A percentile compares a stretch with the other conserved stretches of the same genome.
These are phyloP conservation scores for Trichomonas gallinae DNA, from an alignment of 208 protist species.

Conservation along the genomic window DNA sequence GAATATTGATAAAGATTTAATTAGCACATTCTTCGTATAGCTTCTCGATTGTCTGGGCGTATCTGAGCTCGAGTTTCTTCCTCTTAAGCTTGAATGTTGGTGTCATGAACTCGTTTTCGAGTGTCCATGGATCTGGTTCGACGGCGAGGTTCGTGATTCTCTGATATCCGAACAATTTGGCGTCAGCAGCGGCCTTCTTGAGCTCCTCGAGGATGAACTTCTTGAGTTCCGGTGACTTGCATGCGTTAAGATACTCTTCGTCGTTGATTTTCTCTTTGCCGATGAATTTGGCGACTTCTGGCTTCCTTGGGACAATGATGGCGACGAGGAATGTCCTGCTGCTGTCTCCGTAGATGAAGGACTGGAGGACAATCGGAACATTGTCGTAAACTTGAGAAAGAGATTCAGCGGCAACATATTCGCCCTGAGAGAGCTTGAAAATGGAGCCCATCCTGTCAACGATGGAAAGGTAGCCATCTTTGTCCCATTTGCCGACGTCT, in stretches of 20 bases:
- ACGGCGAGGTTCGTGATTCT: slow-evolving; percentile 39
- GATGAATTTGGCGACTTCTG: neutral
- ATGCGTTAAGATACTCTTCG: neutral
- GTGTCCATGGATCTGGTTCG: slow-evolving; percentile 38
- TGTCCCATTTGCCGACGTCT: neutral
- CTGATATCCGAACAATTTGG: slow-evolving; percentile 47
- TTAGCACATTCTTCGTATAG: neutral
- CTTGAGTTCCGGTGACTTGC: neutral
- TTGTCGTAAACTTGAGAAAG: neutral
- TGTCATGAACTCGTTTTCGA: slow-evolving; percentile 54
- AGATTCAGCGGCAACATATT: slow-evolving; percentile 20
- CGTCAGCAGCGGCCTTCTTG: slow-evolving; percentile 26
- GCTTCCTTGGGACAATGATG: slow-evolving; percentile 43
- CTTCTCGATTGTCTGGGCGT: neutral
- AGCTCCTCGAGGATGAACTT: neutral
- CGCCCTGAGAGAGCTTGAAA: slow-evolving; percentile 63
- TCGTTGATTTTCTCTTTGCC: neutral
- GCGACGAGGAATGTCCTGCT: slow-evolving; percentile 45
- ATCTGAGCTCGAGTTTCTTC: slow-evolving; percentile 29
- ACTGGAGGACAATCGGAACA: neutral
- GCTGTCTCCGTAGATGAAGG: slow-evolving; percentile 31
- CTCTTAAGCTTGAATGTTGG: slow-evolving; percentile 60
- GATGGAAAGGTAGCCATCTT: slow-evolving; percentile 33
- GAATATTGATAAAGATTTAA: too few species aligned
- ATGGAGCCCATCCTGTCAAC: slow-evolving; percentile 66